Base-by-base conservation (phyloP, 2,329 filamentous ascomycete genomes). In the Laburnicola sp. region DNA sequence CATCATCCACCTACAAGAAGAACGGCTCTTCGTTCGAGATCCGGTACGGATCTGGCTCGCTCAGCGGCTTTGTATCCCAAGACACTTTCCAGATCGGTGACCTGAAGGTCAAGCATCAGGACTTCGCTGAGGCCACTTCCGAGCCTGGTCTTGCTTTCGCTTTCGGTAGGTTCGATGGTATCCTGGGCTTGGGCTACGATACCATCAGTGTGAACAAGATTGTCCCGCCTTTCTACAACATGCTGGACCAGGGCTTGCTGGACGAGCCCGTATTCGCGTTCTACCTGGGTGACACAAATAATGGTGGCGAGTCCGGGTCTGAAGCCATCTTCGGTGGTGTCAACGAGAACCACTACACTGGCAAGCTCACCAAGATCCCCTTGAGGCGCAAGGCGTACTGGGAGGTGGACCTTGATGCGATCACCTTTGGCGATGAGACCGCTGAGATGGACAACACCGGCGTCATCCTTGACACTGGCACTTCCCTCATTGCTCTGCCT, bases 331-430 rank as follows among this genome's bases (percentile, higher is more conserved):
- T 99, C 62, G 93, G 93, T 74, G 93, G 93, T 61, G 77, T 96
- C 56, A 87, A 97, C 75, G 79, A 91, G 78, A 79, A 80, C 71
- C 91, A 94, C 81, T 88, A 84, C 76, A 86, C 82, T 34, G 94
- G 94, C 69, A 87, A 97, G 76, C 83, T 99, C 68, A 89, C 86
- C 73, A 95, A 91, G 75, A 91, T 99, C 63, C 94, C 94, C 48
- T 85, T 99, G 64, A 90, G 94, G 75, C 90, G 94, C 74, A 97
- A 97, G 87, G 94, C 94, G 43, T 99, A 99, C 84, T 99, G 94
- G 94, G 94, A 99, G 83, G 93, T 99, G 49, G 92, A 97, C 69
- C 86, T 99, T 56, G 87, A 97, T 69, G 82, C 91, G 59, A 94
- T 99, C 77, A 86, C 88, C 49, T 91, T 97, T 59, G 95, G 94